A percentile compares a stretch with the other conserved stretches of the same genome.
Conservation (phyloP, 257 asterid species). For the Eucommia ulmoides region DNA sequence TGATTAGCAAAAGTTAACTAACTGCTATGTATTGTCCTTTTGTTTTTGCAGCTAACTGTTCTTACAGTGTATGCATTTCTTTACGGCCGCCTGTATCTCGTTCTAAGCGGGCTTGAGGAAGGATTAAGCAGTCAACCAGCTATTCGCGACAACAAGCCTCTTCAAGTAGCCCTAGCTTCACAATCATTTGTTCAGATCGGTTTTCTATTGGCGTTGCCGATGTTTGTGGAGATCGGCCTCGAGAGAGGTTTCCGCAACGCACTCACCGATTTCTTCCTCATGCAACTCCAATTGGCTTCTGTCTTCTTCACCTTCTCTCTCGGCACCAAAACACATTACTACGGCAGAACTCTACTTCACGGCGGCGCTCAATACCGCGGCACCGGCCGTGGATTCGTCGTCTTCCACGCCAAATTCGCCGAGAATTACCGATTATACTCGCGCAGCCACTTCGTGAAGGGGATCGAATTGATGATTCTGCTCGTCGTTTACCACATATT, state of each 20-base stretch:
- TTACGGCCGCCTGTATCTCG: conserved; percentile 93
- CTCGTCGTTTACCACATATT: conserved; percentile 78
- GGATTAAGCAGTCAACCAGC: conserved; percentile 57
- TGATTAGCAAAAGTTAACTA: no score
- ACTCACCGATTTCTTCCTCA: conserved; percentile 74
- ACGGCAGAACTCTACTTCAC: conserved; percentile 85
- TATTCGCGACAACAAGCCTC: conserved; percentile 49
- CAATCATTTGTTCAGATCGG: conserved; percentile 95
- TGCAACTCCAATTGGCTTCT: conserved; percentile 95
- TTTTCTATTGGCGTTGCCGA: conserved; percentile 88
- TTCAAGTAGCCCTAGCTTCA: conserved; percentile 89
- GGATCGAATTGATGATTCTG: conserved; percentile 75
- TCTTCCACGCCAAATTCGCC: conserved; percentile 94
- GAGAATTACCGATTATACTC: conserved; percentile 89
- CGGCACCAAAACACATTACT: conserved; percentile 91
- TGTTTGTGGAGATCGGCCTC: conserved; percentile 97
- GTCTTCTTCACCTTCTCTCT: conserved; percentile 94
- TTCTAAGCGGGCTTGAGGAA: conserved; percentile 85
- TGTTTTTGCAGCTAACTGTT: conserved; percentile 71
- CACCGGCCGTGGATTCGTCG: conserved; percentile 98
- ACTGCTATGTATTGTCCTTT: background rate
- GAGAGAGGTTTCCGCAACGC: conserved; percentile 97
- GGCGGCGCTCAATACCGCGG: conserved; percentile 94
- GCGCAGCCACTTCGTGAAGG: conserved; percentile 95
- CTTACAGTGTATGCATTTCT: conserved; percentile 89